Conservation (phyloP, 73 alveolate species). For the Blepharisma stoltei region DNA sequence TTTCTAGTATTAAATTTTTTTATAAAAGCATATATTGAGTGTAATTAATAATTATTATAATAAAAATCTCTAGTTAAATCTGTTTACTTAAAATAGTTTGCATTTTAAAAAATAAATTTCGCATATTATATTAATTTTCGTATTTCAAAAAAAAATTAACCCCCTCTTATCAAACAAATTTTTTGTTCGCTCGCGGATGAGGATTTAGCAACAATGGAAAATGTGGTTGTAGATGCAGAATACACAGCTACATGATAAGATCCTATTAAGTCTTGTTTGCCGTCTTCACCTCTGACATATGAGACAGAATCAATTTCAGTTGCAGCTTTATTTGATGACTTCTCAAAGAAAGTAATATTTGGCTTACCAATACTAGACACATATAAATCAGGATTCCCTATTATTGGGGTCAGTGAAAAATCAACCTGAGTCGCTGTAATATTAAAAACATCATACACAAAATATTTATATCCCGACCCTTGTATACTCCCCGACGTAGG, state of each 20-base stretch:
- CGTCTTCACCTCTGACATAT: conserved; percentile 4
- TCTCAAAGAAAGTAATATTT: not conserved
- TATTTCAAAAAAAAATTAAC: too few species aligned
- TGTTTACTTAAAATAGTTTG: too few species aligned
- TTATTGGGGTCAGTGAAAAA: conserved; percentile 11
- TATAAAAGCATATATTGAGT: too few species aligned
- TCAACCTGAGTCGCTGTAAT: not conserved
- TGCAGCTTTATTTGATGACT: conserved; percentile 24
- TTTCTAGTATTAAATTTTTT: too few species aligned
- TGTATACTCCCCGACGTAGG: not conserved
- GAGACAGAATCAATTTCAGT: not conserved
- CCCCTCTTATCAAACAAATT: too few species aligned
- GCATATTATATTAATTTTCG: too few species aligned
- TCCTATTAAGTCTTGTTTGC: conserved; percentile 6
- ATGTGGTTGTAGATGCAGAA: conserved; percentile 2
- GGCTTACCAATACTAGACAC: not conserved
- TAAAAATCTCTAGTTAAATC: too few species aligned
- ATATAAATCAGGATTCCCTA: conserved; percentile 23
- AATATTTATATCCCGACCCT: not conserved
- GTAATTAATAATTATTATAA: too few species aligned
- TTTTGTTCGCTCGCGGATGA: too few species aligned
- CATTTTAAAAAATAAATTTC: too few species aligned
- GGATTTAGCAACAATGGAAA: conserved; percentile 1
- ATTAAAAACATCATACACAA: not conserved
- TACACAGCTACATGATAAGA: not conserved